Evolutionary conservation across 345 rosid genomes (phyloP).

Genomic region (Aegle marmelos): DNA sequence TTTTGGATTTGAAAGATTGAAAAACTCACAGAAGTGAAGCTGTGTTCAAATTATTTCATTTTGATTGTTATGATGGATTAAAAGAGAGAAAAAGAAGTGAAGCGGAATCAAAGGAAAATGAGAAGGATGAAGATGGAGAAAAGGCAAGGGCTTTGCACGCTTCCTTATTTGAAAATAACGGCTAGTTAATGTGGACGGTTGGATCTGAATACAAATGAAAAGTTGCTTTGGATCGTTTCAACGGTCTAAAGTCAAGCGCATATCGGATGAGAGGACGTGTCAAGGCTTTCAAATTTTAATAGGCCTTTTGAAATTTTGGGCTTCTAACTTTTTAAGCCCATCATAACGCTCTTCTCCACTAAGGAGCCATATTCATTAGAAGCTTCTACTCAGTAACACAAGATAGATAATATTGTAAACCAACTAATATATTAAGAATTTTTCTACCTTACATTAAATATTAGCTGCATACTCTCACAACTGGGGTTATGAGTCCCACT

Average conservation of each 20-base stretch:
- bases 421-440: too few species aligned
- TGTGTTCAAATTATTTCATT: background rate
- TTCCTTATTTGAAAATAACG: slow-evolving; percentile 49
- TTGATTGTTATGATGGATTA: background rate
- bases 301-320: background rate
- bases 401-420: background rate
- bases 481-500: too few species aligned
- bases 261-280: background rate
- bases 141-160: slow-evolving; percentile 28
- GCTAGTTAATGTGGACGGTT: slow-evolving; percentile 65
- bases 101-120: slow-evolving; percentile 21
- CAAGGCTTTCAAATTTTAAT: background rate
- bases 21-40: background rate
- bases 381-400: background rate
- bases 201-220: slow-evolving; percentile 31
- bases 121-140: slow-evolving; percentile 36
- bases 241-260: slow-evolving; percentile 32
- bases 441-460: too few species aligned
- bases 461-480: too few species aligned
- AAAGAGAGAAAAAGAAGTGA: background rate
- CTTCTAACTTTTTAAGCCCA: background rate
- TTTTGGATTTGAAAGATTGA: background rate
- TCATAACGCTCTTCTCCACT: background rate
- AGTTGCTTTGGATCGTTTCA: slow-evolving; percentile 29
- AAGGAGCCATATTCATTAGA: background rate